phyloP scores from a whole-genome alignment of 768 basidiomycete genomes.

The Coprinopsis sp. region DNA sequence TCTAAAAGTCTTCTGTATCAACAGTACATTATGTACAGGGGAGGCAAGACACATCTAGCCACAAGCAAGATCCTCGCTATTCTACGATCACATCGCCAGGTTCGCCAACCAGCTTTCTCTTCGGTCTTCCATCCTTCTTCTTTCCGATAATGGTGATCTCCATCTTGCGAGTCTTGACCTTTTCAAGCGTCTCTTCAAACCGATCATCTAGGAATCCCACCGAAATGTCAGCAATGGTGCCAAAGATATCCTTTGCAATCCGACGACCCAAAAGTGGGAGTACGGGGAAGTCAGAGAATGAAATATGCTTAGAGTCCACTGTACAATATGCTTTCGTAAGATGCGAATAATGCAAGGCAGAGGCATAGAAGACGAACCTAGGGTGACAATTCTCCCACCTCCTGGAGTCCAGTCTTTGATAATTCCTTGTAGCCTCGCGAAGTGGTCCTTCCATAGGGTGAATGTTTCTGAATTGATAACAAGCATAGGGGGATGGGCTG shows the following conservation, averaged over 20 bases:
- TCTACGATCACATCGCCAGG: slow-evolving; percentile 41
- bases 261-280: slow-evolving; percentile 37
- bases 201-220: slow-evolving; percentile 39
- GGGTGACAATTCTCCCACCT: slow-evolving; percentile 39
- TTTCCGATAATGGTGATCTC: slow-evolving; percentile 36
- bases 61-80: slow-evolving; percentile 13
- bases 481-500: slow-evolving; percentile 38
- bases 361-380: slow-evolving; percentile 39
- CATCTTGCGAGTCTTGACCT: slow-evolving; percentile 30
- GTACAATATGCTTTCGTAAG: slow-evolving; percentile 3
- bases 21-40: not conserved
- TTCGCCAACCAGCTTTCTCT: slow-evolving; percentile 37
- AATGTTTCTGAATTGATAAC: slow-evolving; percentile 77
- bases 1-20: slow-evolving; percentile 1
- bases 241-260: slow-evolving; percentile 27
- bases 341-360: not conserved
- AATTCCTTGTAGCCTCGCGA: slow-evolving; percentile 49
- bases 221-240: slow-evolving; percentile 32
- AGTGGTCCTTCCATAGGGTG: slow-evolving; percentile 77
- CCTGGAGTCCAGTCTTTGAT: slow-evolving; percentile 51
- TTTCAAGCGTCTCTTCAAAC: slow-evolving; percentile 30
- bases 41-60: not conserved
- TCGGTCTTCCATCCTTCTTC: slow-evolving; percentile 42
- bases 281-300: slow-evolving; percentile 45
- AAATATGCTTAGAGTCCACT: slow-evolving; percentile 42